Conservation (phyloP, 1,284 basidiomycete genomes). For the Anthracocystis setariae region DNA sequence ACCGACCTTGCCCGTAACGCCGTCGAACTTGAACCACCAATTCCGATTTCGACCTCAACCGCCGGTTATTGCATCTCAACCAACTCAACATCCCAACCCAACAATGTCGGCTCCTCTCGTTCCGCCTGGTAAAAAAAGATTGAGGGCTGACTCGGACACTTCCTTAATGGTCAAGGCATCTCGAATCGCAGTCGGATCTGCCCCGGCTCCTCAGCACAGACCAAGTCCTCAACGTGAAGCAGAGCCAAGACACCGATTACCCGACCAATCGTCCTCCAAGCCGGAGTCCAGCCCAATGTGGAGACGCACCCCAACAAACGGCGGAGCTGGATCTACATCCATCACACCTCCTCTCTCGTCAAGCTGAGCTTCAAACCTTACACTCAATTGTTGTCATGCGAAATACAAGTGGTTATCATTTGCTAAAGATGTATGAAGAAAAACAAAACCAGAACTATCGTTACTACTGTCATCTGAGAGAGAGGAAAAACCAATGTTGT, state of each 20-base stretch:
- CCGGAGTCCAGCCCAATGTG: background rate
- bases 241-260: too few species aligned
- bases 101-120: slow-evolving; percentile 1
- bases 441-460: too few species aligned
- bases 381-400: too few species aligned
- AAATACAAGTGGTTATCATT: too few species aligned
- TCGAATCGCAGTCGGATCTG: slow-evolving; percentile 8
- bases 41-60: background rate
- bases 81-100: background rate
- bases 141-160: slow-evolving; percentile 28
- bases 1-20: too few species aligned
- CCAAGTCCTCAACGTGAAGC: too few species aligned
- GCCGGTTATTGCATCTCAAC: slow-evolving; percentile 20
- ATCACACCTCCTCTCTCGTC: slow-evolving; percentile 29
- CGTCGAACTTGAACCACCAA: too few species aligned
- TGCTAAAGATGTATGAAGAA: too few species aligned
- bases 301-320: background rate
- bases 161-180: slow-evolving; percentile 24
- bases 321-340: slow-evolving; percentile 11
- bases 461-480: too few species aligned
- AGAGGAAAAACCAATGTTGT: too few species aligned
- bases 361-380: background rate
- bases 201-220: too few species aligned
- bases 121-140: slow-evolving; percentile 20
- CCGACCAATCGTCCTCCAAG: background rate